These are phyloP conservation scores for Narthecium ossifragum DNA, from an alignment of 106 monocot genomes.

Conservation along the genomic window DNA sequence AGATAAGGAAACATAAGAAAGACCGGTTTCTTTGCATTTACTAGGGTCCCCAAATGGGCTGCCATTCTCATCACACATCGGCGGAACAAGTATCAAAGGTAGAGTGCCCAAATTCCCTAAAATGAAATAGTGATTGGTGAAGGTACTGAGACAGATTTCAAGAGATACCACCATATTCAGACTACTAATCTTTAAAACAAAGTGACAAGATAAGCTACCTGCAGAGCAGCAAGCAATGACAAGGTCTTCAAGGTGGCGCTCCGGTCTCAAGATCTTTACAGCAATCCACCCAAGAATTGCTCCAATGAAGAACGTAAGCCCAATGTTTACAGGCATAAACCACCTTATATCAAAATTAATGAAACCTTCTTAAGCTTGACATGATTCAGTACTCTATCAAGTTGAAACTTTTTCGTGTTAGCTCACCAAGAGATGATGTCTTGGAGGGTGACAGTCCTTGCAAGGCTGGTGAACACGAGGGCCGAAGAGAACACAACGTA, in stretches of 20 bases:
- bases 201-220: conserved; percentile 16
- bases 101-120: conserved; percentile 69
- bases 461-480: conserved; percentile 46
- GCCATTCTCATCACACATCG: conserved; percentile 38
- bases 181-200: background rate
- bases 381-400: too few relatives aligned
- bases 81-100: conserved; percentile 52
- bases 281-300: conserved; percentile 46
- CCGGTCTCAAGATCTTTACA: conserved; percentile 46
- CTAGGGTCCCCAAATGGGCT: conserved; percentile 52
- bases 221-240: conserved; percentile 46
- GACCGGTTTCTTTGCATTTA: conserved; percentile 25
- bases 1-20: conserved; percentile 69
- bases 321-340: conserved; percentile 83
- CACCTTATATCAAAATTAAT: conserved; percentile 40
- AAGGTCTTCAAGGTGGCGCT: conserved; percentile 38
- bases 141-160: too few relatives aligned
- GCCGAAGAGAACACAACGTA: conserved; percentile 48
- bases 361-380: background rate
- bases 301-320: conserved; percentile 53
- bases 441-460: conserved; percentile 43
- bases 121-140: background rate
- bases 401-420: too few relatives aligned
- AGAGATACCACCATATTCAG: background rate
- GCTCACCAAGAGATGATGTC: conserved; percentile 56